Evolutionary conservation across 805 yeast genomes (phyloP).

Genomic region (Saccharomycopsis guyanensis): DNA sequence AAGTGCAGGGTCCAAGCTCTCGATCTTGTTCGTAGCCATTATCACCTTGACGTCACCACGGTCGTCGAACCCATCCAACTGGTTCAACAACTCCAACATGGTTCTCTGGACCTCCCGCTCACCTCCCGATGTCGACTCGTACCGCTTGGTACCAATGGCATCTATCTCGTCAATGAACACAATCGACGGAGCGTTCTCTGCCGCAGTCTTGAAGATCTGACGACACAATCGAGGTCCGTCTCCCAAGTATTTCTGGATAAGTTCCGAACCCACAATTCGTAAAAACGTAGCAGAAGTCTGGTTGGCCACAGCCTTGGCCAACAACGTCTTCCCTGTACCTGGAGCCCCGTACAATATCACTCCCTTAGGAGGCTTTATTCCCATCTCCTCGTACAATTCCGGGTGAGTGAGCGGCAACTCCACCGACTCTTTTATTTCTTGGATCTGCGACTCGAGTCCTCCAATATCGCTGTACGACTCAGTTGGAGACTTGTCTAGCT

Average conservation of each 20-base stretch:
- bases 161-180: conserved; percentile 98
- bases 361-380: conserved; percentile 97
- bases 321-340: conserved; percentile 92
- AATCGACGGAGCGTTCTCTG: conserved; percentile 96
- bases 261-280: conserved; percentile 94
- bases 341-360: conserved; percentile 96
- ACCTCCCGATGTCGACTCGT: conserved; percentile 77
- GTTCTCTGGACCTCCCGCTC: conserved; percentile 98
- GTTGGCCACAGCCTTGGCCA: conserved; percentile 97
- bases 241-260: conserved; percentile 93
- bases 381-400: conserved; percentile 96
- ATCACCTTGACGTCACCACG: conserved; percentile 91
- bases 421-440: conserved; percentile 95
- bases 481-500: conserved; percentile 94
- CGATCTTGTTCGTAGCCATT: conserved; percentile 95
- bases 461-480: conserved; percentile 97
- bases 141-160: conserved; percentile 98
- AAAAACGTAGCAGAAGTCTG: conserved; percentile 95
- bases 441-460: conserved; percentile 91
- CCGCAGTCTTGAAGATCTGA: conserved; percentile 93
- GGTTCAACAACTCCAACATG: conserved; percentile 91
- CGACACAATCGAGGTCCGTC: conserved; percentile 95
- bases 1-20: conserved; percentile 90
- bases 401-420: conserved; percentile 96
- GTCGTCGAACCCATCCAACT: conserved; percentile 92